Base-by-base conservation (phyloP, 768 basidiomycete species). In the Pleurotus platypus region DNA sequence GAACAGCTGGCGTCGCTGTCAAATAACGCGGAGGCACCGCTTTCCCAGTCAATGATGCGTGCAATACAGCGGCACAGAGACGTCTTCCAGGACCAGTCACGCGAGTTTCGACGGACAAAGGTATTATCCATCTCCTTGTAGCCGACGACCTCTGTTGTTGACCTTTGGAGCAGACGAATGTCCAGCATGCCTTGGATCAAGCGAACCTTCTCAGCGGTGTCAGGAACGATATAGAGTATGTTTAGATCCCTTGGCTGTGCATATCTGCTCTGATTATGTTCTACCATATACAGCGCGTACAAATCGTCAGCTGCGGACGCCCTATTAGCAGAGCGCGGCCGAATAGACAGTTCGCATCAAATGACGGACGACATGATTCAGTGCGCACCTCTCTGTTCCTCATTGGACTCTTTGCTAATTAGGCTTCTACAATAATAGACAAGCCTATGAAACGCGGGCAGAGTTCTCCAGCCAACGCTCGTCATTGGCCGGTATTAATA, bases 361-460 rank as follows among this genome's bases (percentile, higher is more conserved):
- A 98, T 98, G 95, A 90, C 92, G 16, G 96, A 98, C 66, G 89
- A 90, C 42, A 80, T 95, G 35, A 77, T 99, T 22, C 83, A 89
- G 94, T 96, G 66, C 58, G 90, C 70, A 13, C 20, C 22, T 13
- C 18, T 53, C 27, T 18, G 37, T 8, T 13, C 8, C 8, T 48
- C 18, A 30, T 43, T 43, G 39, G 22, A 20, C 43, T 55, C 18
- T 49, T 56, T 55, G 51, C 24, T 43, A 50, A 55, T 22, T 27
- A 55, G 39, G 37, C 46, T 26, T 58, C 49, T 43, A 30, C 35
- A 54, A 57, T 26, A 27, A 45, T 26, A 38, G 94, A 45, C 97
- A 98, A 84, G 97, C 96, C 26, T 95, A 98, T 66, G 97, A 94
- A 67, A 98, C 96, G 2, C 87, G 97, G 27, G 84, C 92, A 18